Conservation (phyloP, 352 stramenopile species). For the Pythium coloratum region DNA sequence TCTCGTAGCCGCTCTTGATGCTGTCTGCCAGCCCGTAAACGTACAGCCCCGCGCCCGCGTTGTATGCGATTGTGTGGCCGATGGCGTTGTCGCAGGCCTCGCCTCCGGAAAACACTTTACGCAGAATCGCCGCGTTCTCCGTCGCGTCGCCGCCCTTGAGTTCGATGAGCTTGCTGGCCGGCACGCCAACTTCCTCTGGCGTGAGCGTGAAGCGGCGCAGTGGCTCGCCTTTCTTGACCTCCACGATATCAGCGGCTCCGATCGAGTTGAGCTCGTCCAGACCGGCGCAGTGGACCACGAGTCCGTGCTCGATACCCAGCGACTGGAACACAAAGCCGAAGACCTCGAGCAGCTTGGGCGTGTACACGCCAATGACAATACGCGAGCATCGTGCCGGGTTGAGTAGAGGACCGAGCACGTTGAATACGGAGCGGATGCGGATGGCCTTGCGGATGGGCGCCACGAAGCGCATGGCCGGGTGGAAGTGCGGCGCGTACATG, state of each 20-base stretch:
- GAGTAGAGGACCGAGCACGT: slow-evolving; percentile 97
- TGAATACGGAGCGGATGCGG: slow-evolving; percentile 96
- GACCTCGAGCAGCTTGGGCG: slow-evolving; percentile 88
- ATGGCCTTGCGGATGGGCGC: slow-evolving; percentile 96
- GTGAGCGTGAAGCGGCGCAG: slow-evolving; percentile 47
- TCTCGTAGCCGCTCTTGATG: slow-evolving; percentile 86
- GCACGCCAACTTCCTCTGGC: slow-evolving; percentile 86
- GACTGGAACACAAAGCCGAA: slow-evolving; percentile 86
- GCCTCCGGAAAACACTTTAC: slow-evolving; percentile 80
- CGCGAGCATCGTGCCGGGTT: slow-evolving; percentile 95
- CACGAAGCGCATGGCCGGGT: slow-evolving; percentile 96
- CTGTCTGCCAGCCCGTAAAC: slow-evolving; percentile 93
- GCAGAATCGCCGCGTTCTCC: slow-evolving; percentile 95
- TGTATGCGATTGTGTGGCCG: slow-evolving; percentile 97
- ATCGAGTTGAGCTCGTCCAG: slow-evolving; percentile 99
- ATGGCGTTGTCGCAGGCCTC: slow-evolving; percentile 91
- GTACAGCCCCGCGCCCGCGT: slow-evolving; percentile 97
- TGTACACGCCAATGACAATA: slow-evolving; percentile 99
- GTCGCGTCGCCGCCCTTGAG: slow-evolving; percentile 94
- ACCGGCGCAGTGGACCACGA: slow-evolving; percentile 97
- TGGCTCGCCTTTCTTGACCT: slow-evolving; percentile 55
- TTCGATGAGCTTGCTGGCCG: slow-evolving; percentile 90
- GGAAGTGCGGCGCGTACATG: slow-evolving; percentile 97
- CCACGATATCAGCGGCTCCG: slow-evolving; percentile 81
- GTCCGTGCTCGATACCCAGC: slow-evolving; percentile 95